Percentiles rank a stretch among this genome's conserved stretches.
Evolutionary conservation across 345 rosid species (phyloP).

Genomic region (Turritis glabra): DNA sequence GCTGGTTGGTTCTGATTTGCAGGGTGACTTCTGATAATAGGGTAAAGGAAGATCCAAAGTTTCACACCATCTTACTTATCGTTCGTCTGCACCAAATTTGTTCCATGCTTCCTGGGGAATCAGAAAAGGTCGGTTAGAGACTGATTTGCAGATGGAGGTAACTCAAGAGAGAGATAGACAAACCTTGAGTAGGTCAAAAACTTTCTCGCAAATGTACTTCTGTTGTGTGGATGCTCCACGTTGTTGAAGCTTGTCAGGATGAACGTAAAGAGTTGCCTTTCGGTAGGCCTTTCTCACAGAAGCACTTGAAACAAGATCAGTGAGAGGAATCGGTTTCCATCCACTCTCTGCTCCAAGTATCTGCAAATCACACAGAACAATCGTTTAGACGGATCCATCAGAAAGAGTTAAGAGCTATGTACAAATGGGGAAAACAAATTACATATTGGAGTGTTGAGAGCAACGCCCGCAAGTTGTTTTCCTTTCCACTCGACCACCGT

Average conservation of each 20-base stretch:
- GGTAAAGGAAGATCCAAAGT: slow-evolving; percentile 22
- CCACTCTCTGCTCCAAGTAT: slow-evolving; percentile 92
- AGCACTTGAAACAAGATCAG: slow-evolving; percentile 64
- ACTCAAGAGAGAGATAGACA: not conserved
- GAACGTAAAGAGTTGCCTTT: slow-evolving; percentile 87
- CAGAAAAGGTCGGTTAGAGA: not conserved
- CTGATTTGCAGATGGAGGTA: not conserved
- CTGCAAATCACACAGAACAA: slow-evolving; percentile 44
- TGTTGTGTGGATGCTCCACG: slow-evolving; percentile 91
- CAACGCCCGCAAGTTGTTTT: slow-evolving; percentile 83
- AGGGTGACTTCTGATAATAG: not conserved
- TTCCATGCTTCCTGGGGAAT: slow-evolving; percentile 70
- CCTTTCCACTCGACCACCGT: slow-evolving; percentile 94
- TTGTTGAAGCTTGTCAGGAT: slow-evolving; percentile 96
- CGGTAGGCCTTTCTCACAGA: slow-evolving; percentile 92
- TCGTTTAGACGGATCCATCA: not conserved
- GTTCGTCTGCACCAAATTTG: slow-evolving; percentile 63
- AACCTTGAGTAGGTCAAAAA: slow-evolving; percentile 95
- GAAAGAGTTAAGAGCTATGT: not conserved
- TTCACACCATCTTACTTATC: slow-evolving; percentile 33
- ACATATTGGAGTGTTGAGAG: slow-evolving; percentile 95
- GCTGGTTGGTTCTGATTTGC: slow-evolving; percentile 14
- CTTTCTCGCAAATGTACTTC: slow-evolving; percentile 89
- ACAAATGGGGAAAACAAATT: slow-evolving; percentile 18
- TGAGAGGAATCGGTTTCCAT: slow-evolving; percentile 83